Conservation (phyloP, 2,329 filamentous ascomycete genomes). For the Hypoxylon sp. region DNA sequence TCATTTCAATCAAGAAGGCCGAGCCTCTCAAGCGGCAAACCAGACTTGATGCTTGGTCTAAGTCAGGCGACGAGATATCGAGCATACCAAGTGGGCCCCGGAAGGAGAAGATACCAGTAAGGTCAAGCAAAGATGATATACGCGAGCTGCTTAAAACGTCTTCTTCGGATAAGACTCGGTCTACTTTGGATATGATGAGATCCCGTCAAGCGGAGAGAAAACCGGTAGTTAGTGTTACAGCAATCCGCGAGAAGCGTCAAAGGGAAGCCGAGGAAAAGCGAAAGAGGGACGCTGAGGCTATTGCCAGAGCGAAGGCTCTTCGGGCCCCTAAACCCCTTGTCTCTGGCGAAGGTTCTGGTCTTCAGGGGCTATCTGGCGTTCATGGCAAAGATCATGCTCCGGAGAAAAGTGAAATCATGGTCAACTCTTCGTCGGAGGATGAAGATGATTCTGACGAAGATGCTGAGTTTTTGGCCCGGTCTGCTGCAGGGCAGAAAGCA, state of each 20-base stretch:
- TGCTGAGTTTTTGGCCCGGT: constrained; percentile 64
- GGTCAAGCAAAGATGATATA: constrained; percentile 64
- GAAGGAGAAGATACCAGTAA: constrained; percentile 45
- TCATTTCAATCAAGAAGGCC: constrained; percentile 60
- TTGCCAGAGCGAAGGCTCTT: constrained; percentile 77
- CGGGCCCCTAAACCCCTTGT: constrained; percentile 68
- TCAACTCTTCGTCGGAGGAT: constrained; percentile 84
- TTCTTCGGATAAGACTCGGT: constrained; percentile 62
- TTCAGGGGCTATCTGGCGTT: constrained; percentile 77
- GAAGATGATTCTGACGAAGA: constrained; percentile 77
- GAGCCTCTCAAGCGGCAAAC: constrained; percentile 68
- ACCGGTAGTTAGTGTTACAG: constrained; percentile 60
- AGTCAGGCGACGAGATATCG: constrained; percentile 61
- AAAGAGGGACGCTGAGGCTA: constrained; percentile 78
- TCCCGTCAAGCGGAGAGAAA: constrained; percentile 56
- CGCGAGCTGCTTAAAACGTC: constrained; percentile 61
- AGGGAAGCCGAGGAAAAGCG: constrained; percentile 82
- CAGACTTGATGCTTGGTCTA: constrained; percentile 74
- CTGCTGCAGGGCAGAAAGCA: constrained; percentile 64
- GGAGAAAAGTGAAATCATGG: constrained; percentile 89
- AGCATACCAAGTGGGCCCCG: constrained; percentile 46
- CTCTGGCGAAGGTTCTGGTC: constrained; percentile 83
- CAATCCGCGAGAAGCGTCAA: constrained; percentile 81
- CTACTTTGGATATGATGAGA: constrained; percentile 64
- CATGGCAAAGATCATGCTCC: constrained; percentile 83